Conservation (phyloP, 2,329 filamentous ascomycete genomes). For the Aureobasidium namibiae region DNA sequence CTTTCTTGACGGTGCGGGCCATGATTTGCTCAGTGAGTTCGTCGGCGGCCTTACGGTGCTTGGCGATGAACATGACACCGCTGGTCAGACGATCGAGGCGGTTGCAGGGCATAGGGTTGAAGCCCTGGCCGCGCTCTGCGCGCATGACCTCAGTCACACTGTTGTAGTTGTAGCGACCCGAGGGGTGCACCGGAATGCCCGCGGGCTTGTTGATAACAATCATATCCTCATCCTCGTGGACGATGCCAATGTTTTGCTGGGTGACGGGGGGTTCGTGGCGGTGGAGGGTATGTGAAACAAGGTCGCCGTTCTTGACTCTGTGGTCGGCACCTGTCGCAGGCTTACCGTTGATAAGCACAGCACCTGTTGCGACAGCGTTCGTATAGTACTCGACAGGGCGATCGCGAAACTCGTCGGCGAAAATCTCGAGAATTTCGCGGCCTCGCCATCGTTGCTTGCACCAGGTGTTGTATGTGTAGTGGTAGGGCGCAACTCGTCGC, state of each 20-base stretch:
- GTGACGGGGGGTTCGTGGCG: slow-evolving; percentile 93
- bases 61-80: slow-evolving; percentile 96
- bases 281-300: slow-evolving; percentile 88
- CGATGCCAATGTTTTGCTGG: slow-evolving; percentile 65
- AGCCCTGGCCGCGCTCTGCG: slow-evolving; percentile 55
- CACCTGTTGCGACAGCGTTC: slow-evolving; percentile 70
- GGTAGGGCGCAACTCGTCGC: slow-evolving; percentile 75
- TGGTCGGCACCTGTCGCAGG: slow-evolving; percentile 56
- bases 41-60: slow-evolving; percentile 72
- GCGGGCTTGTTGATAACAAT: slow-evolving; percentile 96
- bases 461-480: slow-evolving; percentile 90
- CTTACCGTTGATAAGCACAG: slow-evolving; percentile 73
- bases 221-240: slow-evolving; percentile 88
- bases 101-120: slow-evolving; percentile 69
- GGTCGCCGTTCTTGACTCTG: slow-evolving; percentile 75
- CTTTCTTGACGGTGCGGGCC: slow-evolving; percentile 78
- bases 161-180: slow-evolving; percentile 93
- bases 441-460: slow-evolving; percentile 92
- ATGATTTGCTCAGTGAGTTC: slow-evolving; percentile 68
- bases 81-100: slow-evolving; percentile 89
- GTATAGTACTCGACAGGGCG: slow-evolving; percentile 77
- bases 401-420: slow-evolving; percentile 86
- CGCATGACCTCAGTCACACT: slow-evolving; percentile 90
- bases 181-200: slow-evolving; percentile 89
- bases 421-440: slow-evolving; percentile 74